Percentiles rank a stretch among this genome's conserved stretches.
Conservation (phyloP, 345 rosid species). For the Anastatica hierochuntica region DNA sequence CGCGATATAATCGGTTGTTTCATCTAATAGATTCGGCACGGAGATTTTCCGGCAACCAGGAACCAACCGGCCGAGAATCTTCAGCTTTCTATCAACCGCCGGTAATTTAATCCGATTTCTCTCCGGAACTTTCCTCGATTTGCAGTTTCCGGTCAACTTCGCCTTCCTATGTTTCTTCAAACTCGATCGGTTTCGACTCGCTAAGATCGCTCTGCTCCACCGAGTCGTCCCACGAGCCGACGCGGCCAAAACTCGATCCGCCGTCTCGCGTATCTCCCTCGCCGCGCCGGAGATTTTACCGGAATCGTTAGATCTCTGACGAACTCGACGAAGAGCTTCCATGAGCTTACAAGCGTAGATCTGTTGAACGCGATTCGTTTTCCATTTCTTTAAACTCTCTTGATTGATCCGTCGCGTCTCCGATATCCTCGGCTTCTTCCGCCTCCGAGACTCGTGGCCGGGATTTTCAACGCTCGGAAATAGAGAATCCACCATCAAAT, state of each 20-base stretch:
- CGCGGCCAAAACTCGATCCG: slow-evolving; percentile 52
- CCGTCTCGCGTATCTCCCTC: slow-evolving; percentile 41
- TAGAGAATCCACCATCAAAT: slow-evolving; percentile 26
- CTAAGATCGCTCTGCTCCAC: slow-evolving; percentile 71
- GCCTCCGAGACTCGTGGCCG: slow-evolving; percentile 20
- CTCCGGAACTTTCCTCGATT: slow-evolving; percentile 27
- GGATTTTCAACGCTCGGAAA: slow-evolving; percentile 18
- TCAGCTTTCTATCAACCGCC: slow-evolving; percentile 42
- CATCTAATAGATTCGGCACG: slow-evolving; percentile 51
- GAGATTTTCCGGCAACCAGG: slow-evolving; percentile 82
- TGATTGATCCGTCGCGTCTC: slow-evolving; percentile 20
- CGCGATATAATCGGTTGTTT: slow-evolving; percentile 74
- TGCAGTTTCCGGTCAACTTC: slow-evolving; percentile 20
- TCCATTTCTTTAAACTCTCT: slow-evolving; percentile 42
- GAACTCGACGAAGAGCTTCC: slow-evolving; percentile 47
- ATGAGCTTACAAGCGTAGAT: slow-evolving; percentile 59
- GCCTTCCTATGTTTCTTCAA: slow-evolving; percentile 39
- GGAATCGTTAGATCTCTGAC: slow-evolving; percentile 25
- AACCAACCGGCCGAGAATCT: slow-evolving; percentile 51
- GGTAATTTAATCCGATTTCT: slow-evolving; percentile 29
- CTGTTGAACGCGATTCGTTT: slow-evolving; percentile 45
- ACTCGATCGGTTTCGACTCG: slow-evolving; percentile 31
- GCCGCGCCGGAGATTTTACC: slow-evolving; percentile 22
- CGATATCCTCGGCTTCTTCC: slow-evolving; percentile 43
- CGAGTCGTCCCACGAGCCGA: slow-evolving; percentile 50